Base-by-base conservation (phyloP, 1,139 yeast species). In the Komagataea norvegica region DNA sequence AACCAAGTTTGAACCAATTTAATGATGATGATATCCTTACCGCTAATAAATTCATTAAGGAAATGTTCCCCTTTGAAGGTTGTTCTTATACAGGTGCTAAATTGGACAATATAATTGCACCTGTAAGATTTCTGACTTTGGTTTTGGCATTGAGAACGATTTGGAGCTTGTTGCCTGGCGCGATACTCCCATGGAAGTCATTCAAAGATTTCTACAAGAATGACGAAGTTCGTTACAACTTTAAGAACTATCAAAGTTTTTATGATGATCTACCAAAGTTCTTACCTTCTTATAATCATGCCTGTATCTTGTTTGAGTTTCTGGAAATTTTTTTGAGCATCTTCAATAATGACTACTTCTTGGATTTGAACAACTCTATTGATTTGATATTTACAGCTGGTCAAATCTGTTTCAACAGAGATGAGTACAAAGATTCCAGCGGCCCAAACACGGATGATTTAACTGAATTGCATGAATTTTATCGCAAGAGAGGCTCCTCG, bases 361-460 rank as follows among this genome's bases (percentile, higher is more conserved):
- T 59, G n/a, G 61, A 59, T 33, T 33, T 52, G 32, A 54, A 51
- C 18, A 42, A 45, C 20, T 59, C 59, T 11, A 36, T 52, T 40
- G 63, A 59, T 31, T 37, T 59, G 36, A 49, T 59, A 4, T 59
- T 56, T 36, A 58, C 63, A 26, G 62, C 62, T 20, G 64, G 62
- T 19, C 61, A 59, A 40, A 57, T 53, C 25, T 54, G 56, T 30
- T 51, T 55, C 37, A 37, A 43, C 25, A 51, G 57, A 37, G 46
- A 46, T 20, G 51, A 41, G 23, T 45, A 47, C 27, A 36, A 30
- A 15, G 37, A 34, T 5, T 5, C 40, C 3, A 26, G 29, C 17
- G 26, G 29, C 17, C 43, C 38, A 10, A 36, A 36, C 31, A 40
- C 43, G 19, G 52, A 52, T 29, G 57, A 53, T 34, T 35, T 53